Evolutionary conservation across 2,329 filamentous ascomycete genomes (phyloP).

Genomic region (Fusarium sublunatum): DNA sequence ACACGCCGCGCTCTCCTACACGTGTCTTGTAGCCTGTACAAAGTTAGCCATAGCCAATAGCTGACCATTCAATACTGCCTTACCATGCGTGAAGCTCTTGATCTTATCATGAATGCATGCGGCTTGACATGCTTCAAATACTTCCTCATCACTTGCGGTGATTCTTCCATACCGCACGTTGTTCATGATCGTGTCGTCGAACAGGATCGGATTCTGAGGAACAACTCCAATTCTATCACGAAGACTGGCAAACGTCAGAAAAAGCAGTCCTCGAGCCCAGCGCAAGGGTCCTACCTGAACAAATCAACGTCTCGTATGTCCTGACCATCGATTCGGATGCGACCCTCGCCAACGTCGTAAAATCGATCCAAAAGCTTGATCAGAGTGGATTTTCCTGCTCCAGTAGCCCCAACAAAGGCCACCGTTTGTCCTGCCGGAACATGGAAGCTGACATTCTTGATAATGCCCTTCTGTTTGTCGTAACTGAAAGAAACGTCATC

Average conservation of each 20-base stretch:
- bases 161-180: constrained; percentile 68
- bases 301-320: constrained; percentile 66
- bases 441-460: constrained; percentile 64
- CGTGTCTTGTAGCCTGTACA: constrained; percentile 59
- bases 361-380: constrained; percentile 69
- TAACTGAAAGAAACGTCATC: constrained; percentile 68
- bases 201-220: constrained; percentile 66
- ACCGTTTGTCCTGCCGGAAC: constrained; percentile 65
- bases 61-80: constrained; percentile 1
- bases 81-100: constrained; percentile 62
- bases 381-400: constrained; percentile 69
- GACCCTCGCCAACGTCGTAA: constrained; percentile 66
- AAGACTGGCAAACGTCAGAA: constrained; percentile 54
- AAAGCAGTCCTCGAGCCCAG: not conserved
- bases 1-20: constrained; percentile 64
- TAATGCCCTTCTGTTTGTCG: constrained; percentile 67
- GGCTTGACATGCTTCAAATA: constrained; percentile 64
- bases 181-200: constrained; percentile 69
- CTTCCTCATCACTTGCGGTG: constrained; percentile 65
- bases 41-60: constrained; percentile 20
- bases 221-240: constrained; percentile 67
- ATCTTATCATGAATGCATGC: constrained; percentile 70
- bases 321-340: constrained; percentile 66
- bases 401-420: constrained; percentile 70
- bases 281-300: constrained; percentile 51